Base-by-base conservation (phyloP, 176 grass and related monocot species). In the Puya raimondii region DNA sequence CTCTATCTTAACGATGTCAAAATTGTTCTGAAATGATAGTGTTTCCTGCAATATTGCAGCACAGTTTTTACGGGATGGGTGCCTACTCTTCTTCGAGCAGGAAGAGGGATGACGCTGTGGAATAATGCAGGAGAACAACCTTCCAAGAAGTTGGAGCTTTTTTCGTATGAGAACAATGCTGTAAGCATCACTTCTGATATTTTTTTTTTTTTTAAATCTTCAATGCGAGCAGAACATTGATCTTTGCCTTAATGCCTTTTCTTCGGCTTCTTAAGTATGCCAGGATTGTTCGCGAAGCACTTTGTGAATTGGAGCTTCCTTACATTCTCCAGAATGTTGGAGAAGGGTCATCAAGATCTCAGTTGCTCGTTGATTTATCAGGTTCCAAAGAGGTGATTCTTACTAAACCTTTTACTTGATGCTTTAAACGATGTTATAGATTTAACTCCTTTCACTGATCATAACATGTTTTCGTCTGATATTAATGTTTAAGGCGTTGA, bases 281-380 rank as follows among this genome's bases (percentile, higher is more conserved):
- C 4, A 93, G 94, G 71, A 83, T 99, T 50, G 80, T 99, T 18
- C 86, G 89, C 12, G 89, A 93, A 80, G 86, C 87, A 12, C 87
- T 99, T 14, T 99, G 94, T 64, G 94, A 99, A 74, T 67, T 99
- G 80, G 94, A 93, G 70, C 77, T 99, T 74, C 89, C 94, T 76
- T 99, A 93, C 64, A 70, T 93, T 52, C 90, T 99, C 73, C 84
- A 86, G 69, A 93, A 99, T 51, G 86, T 87, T 10, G 84, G 86
- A 50, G 77, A 81, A 15, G 89, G 94, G 17, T 97, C 94, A 21
- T 72, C 72, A 64, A 90, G 88, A 77, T 84, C 54, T 67, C 72
- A 88, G 70, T 80, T 70, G 14, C 89, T 99, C 49, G 14, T 78
- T 27, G 74, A 48, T 42, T 16, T 68, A 59, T 79, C 82, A 16